Evolutionary conservation across 1,284 basidiomycete genomes (phyloP).

Genomic region (Sutorius eximius): DNA sequence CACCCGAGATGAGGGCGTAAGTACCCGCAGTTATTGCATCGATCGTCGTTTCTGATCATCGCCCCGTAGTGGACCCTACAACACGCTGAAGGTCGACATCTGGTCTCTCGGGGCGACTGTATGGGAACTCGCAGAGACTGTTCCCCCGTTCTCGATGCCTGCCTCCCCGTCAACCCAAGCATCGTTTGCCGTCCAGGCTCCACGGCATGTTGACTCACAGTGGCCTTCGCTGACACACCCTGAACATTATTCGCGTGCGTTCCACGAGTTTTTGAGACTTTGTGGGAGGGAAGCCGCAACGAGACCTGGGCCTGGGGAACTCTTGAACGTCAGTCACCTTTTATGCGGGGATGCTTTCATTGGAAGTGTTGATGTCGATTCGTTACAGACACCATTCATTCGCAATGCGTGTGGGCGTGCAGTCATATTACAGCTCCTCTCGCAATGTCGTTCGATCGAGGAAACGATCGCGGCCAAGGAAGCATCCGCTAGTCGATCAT

Average conservation of each 20-base stretch:
- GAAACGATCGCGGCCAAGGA: constrained; percentile 46
- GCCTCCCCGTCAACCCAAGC: constrained; percentile 19
- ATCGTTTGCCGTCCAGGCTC: constrained; percentile 40
- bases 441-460: constrained; percentile 68
- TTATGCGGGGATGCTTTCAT: neutral
- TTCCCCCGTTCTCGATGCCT: constrained; percentile 68
- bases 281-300: constrained; percentile 61
- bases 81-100: constrained; percentile 72
- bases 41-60: neutral
- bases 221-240: constrained; percentile 64
- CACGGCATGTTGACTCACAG: constrained; percentile 49
- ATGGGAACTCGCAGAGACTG: constrained; percentile 75
- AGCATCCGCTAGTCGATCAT: constrained; percentile 21
- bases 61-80: constrained; percentile 56
- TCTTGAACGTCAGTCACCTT: constrained; percentile 55
- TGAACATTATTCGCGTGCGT: constrained; percentile 61
- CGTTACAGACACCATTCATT: constrained; percentile 54
- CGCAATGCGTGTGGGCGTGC: constrained; percentile 65
- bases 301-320: constrained; percentile 57
- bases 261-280: constrained; percentile 69
- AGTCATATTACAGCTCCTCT: constrained; percentile 63
- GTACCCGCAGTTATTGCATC: constrained; percentile 20
- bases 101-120: constrained; percentile 82
- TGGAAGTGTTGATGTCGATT: constrained; percentile 22
- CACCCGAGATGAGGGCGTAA: constrained; percentile 67